phyloP scores from a whole-genome alignment of 495 filamentous ascomycete genomes.

The Annulohypoxylon bovei region DNA sequence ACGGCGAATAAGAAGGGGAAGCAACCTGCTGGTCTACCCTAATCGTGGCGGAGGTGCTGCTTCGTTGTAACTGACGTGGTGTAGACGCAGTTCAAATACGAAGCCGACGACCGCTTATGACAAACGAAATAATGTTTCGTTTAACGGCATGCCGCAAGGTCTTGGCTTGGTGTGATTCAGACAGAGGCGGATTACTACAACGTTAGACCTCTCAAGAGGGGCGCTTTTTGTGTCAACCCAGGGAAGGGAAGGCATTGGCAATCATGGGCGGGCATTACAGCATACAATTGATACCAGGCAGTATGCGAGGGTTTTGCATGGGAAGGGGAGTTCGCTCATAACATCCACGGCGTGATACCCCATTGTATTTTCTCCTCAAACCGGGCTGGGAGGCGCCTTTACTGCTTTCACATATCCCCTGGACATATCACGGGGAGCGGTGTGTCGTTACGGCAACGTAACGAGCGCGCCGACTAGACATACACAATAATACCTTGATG shows the following conservation, averaged over 20 bases:
- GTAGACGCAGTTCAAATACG: constrained; percentile 31
- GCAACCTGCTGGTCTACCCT: constrained; percentile 39
- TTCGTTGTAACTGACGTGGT: constrained; percentile 26
- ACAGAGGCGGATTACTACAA: not conserved
- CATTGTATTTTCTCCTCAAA: constrained; percentile 18
- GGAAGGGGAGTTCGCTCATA: constrained; percentile 39
- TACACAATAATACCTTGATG: not conserved
- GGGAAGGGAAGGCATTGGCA: constrained; percentile 11
- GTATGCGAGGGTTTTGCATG: constrained; percentile 27
- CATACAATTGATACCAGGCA: constrained; percentile 15
- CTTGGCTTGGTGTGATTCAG: not conserved
- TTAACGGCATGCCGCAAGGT: not conserved
- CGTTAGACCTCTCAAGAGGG: not conserved
- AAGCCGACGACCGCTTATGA: constrained; percentile 2
- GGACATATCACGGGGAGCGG: not conserved
- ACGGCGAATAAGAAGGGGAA: constrained; percentile 61
- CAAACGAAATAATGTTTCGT: not conserved
- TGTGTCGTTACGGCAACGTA: not conserved
- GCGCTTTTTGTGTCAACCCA: not conserved
- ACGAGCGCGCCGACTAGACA: not conserved
- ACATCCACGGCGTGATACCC: constrained; percentile 38
- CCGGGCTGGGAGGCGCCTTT: not conserved
- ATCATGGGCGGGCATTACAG: constrained; percentile 15
- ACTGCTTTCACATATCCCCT: not conserved
- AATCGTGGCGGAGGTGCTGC: not conserved